Evolutionary conservation across 2,329 filamentous ascomycete species (phyloP).

Genomic region (Helicocarpus griseus): DNA sequence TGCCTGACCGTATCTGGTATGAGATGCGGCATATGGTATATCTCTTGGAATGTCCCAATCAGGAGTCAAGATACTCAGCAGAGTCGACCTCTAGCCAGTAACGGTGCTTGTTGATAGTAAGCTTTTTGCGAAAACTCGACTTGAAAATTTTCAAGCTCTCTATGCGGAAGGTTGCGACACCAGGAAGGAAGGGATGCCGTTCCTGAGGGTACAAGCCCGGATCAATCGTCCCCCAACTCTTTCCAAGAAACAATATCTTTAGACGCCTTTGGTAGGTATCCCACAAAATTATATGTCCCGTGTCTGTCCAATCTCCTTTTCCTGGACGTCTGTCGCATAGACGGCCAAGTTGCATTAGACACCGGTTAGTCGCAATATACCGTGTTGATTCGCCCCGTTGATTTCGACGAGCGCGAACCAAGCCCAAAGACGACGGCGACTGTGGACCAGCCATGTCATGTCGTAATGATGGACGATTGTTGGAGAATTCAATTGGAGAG

Average conservation of each 20-base stretch:
- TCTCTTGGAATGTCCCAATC: background rate
- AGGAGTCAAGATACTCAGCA: background rate
- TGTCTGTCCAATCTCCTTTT: constrained; percentile 19
- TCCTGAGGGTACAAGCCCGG: constrained; percentile 15
- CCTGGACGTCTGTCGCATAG: constrained; percentile 18
- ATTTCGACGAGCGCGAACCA: constrained; percentile 21
- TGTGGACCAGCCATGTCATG: constrained; percentile 10
- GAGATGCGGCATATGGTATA: background rate
- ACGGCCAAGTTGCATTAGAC: constrained; percentile 30
- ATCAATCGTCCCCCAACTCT: constrained; percentile 16
- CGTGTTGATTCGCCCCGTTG: constrained; percentile 11
- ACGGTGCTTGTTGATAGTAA: background rate
- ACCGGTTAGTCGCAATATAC: background rate
- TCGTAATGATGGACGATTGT: constrained; percentile 8
- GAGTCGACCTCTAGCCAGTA: constrained; percentile 3
- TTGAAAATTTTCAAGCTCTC: background rate
- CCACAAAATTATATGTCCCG: constrained; percentile 29
- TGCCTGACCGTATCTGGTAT: background rate
- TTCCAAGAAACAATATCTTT: constrained; percentile 23
- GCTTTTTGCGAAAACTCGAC: background rate
- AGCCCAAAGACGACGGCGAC: constrained; percentile 21
- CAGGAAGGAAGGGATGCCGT: background rate
- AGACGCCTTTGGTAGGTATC: constrained; percentile 23
- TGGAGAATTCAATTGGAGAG: constrained; percentile 24
- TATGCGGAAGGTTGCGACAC: background rate